Evolutionary conservation across 129 eudicot genomes (phyloP), one percentile per base, ranked within the genome.

Genomic region (Oenanthe sinensis): DNA sequence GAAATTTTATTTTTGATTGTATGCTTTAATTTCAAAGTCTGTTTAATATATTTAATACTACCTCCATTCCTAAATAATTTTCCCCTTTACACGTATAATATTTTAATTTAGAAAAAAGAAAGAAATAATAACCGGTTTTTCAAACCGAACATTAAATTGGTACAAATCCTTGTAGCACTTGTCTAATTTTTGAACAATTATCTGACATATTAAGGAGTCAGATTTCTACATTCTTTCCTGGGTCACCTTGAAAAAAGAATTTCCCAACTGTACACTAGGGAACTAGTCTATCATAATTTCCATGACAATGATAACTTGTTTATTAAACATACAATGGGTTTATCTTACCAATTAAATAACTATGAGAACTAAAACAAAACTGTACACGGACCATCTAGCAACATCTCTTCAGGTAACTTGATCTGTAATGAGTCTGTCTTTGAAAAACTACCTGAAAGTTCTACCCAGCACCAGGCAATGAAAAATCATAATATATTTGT

Each of bases 331-430:
- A 54, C 78, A 72, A 60, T 28, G 73, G 28, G 43, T 42, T 15
- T 45, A 16, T n/a, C 75, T 37, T 37, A 19, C 20, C 11, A 37
- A 8, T 70, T 5, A 0, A 36, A 60, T 19, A 15, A 39, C 47
- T 33, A 68, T 8, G 26, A n/a, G 39, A 54, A 71, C 78, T n/a
- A 36, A 55, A 9, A 76, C 79, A 79, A 24, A 79, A 36, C 39
- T 79, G 71, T 79, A 49, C 82, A 79, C 17, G 45, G 60, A 43
- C 72, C 58, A 72, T 42, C 82, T 42, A 45, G 15, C 72, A 71
- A 39, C 28, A 52, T 79, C 46, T 13, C 78, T 71, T 26, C 33
- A 71, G 33, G 45, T 28, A n/a, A 52, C 24, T 22, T 46, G 12
- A 40, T 71, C 71, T 71, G 44, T 79, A 19, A 71, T 9, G 15